Evolutionary conservation across 257 asterid species (phyloP), one percentile per base, ranked within the genome.

Genomic region (Przewalskia tangutica): DNA sequence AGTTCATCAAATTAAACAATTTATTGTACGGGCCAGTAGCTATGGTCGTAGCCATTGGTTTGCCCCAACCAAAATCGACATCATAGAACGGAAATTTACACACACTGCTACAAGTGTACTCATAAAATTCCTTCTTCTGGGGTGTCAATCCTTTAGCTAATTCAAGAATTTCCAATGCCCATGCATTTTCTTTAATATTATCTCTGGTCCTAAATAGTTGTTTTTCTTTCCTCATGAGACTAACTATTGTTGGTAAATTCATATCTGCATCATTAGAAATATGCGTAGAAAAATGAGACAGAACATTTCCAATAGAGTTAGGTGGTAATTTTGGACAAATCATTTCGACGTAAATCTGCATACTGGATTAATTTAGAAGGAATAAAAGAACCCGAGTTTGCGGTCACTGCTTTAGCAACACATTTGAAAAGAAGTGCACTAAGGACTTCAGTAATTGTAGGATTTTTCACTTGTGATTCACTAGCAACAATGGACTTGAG

Each of bases 391-490:
- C 59, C 58, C 2, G 59, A 11, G 18, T 71, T 71, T 2, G 1
- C 40, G 18, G 79, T 71, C 18, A 71, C 79, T 46, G 79, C 79
- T 20, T 71, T 71, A 71, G 79, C 79, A 71, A 12, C 59, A 71
- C 79, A 46, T 71, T 71, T 71, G 40, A 71, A 71, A 71, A 46
- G 58, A 71, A 71, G 59, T 71, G 79, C 79, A 71, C 79, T 71
- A 12, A 71, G 79, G 42, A 46, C 18, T 71, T 71, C 79, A 71
- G 79, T 71, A 46, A 58, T n/a, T 71, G 79, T 71, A 10, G 79
- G 79, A 46, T 46, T 20, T 71, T 71, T 46, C 12, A 71, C 79
- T 1, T 71, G 40, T 71, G 59, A 71, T 48, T 46, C 59, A 46
- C 6, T 2, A 46, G 59, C n/a, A 46, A 46, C 6, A 70, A 1